Evolutionary conservation across 257 asterid genomes (phyloP).

Genomic region (Solanum ossicruentum): DNA sequence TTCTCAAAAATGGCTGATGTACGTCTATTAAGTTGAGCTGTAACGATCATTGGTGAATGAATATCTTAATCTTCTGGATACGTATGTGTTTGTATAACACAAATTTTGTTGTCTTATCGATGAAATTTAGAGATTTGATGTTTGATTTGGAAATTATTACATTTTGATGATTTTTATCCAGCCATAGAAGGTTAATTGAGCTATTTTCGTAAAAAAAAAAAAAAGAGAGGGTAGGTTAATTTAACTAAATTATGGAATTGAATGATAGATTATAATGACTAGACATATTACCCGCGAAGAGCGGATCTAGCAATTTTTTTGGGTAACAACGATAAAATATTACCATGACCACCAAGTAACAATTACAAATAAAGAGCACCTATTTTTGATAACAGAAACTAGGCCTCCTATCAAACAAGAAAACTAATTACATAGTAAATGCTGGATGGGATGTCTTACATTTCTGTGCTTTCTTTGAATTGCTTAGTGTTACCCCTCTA

Average conservation of each 20-base stretch:
- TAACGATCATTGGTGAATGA: neutral
- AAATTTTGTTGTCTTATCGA: neutral
- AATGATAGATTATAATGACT: neutral
- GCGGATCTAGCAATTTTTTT: neutral
- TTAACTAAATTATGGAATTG: neutral
- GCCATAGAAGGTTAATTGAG: neutral
- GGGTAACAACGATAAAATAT: too few species aligned
- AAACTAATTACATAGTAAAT: too few species aligned
- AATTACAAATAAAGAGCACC: too few species aligned
- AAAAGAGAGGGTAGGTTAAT: neutral
- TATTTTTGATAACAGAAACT: too few species aligned
- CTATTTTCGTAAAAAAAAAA: too few species aligned
- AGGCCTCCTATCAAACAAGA: too few species aligned
- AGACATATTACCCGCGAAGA: neutral
- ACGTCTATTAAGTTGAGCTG: neutral
- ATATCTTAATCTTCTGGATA: neutral
- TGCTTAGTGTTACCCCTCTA: too few species aligned
- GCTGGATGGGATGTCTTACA: too few species aligned
- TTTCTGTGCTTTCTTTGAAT: too few species aligned
- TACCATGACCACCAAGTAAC: too few species aligned
- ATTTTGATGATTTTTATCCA: neutral
- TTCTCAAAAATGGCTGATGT: neutral
- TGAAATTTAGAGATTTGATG: neutral
- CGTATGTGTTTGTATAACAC: neutral
- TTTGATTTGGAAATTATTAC: neutral